Percentiles rank a stretch among this genome's conserved stretches.
Conservation (phyloP, 805 yeast species). For the Starmerella apicola region DNA sequence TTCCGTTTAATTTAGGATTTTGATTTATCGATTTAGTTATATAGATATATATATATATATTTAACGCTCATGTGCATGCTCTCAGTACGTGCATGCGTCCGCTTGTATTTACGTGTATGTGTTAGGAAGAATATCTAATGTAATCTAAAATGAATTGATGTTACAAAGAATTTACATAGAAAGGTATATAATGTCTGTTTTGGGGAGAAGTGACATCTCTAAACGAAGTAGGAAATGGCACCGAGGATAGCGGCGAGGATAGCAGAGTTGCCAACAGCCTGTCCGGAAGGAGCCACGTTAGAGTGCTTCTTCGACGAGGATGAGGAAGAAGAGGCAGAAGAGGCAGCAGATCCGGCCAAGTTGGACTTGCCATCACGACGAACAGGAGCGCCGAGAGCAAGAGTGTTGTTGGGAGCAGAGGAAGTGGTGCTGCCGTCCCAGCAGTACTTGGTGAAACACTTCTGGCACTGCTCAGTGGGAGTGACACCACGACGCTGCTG, state of each 20-base stretch:
- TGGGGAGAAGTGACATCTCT: too few relatives aligned
- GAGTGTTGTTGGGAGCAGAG: neutral
- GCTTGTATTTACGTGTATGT: too few relatives aligned
- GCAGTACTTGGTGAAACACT: constrained; percentile 65
- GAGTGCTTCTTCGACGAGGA: constrained; percentile 5
- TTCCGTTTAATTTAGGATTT: too few relatives aligned
- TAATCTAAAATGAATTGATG: too few relatives aligned
- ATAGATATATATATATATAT: too few relatives aligned
- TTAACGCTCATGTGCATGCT: too few relatives aligned
- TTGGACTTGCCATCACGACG: constrained; percentile 29
- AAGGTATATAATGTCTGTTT: too few relatives aligned
- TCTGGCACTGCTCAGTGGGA: constrained; percentile 57
- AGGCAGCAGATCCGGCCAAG: constrained; percentile 8
- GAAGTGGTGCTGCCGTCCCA: constrained; percentile 45
- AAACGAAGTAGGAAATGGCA: neutral
- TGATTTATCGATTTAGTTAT: too few relatives aligned
- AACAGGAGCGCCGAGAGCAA: constrained; percentile 4
- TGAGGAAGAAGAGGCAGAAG: constrained; percentile 8
- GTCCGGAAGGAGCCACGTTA: constrained; percentile 3
- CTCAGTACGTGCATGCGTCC: too few relatives aligned
- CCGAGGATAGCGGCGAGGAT: constrained; percentile 3
- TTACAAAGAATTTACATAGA: too few relatives aligned
- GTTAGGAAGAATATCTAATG: too few relatives aligned
- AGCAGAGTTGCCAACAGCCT: neutral
- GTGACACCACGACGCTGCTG: constrained; percentile 54